Conservation (phyloP, 2,329 filamentous ascomycete genomes). For the Calonectria hawksworthii region DNA sequence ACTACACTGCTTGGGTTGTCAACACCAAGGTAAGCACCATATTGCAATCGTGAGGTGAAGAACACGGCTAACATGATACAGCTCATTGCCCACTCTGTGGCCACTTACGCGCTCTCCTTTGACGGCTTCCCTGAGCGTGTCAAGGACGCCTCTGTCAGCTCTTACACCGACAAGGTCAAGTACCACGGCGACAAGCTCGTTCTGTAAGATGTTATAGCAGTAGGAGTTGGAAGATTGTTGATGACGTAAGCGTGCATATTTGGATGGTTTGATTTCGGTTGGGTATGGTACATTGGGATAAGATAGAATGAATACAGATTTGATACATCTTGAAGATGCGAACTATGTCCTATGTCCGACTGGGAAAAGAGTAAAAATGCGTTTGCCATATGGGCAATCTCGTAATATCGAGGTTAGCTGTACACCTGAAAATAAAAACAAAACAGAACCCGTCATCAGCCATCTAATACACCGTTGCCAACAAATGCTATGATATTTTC, state of each 20-base stretch:
- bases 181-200: conserved; percentile 65
- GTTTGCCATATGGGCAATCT: conserved; percentile 25
- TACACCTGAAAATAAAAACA: conserved; percentile 18
- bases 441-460: conserved; percentile 30
- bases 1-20: conserved; percentile 71
- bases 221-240: neutral
- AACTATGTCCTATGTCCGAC: neutral
- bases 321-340: conserved; percentile 17
- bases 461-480: conserved; percentile 33
- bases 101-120: conserved; percentile 76
- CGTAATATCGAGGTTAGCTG: conserved; percentile 23
- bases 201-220: conserved; percentile 51
- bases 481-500: conserved; percentile 30
- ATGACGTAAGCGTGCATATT: neutral
- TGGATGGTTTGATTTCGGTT: conserved; percentile 15
- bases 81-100: conserved; percentile 81
- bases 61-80: conserved; percentile 46
- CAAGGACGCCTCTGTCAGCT: conserved; percentile 44
- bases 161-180: conserved; percentile 55
- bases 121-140: conserved; percentile 73
- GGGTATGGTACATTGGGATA: neutral
- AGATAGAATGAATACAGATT: conserved; percentile 11
- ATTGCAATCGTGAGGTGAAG: neutral
- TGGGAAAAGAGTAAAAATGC: conserved; percentile 14
- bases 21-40: conserved; percentile 67